Base-by-base conservation (phyloP, 2,329 filamentous ascomycete species). In the Ascosphaera acerosa region DNA sequence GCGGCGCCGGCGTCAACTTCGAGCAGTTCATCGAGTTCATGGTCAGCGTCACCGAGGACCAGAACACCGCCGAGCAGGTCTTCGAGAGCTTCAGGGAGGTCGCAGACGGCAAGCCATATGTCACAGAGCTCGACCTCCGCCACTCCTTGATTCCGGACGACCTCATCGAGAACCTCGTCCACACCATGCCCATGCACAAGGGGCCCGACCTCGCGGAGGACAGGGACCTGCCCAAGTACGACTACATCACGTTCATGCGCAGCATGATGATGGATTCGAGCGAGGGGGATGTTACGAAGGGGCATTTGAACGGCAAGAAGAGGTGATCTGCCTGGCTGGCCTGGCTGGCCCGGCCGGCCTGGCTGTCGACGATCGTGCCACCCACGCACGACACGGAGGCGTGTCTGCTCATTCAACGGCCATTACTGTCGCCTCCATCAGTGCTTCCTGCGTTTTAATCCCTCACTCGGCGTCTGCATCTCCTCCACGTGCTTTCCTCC, bases 1-100 rank as follows among this genome's bases (percentile, higher is more conserved):
- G 75, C 72, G 50, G 51, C 33, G 48, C 50, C 10, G 67, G 75
- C 40, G 87, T 97, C 32, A 87, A 77, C 3, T 97, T 97, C 47
- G 87, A 97, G 57, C 84, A 94, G 53, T 97, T 97, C 48, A 97
- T 97, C 49, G 72, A 78, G 23, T 97, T 97, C 62, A 97, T 97
- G 87, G 87, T 97, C 30, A 80, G 90, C 42, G 87, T 92, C 31
- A 97, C 87, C 9, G 87, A 97, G 54, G 87, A 97, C 48, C 87
- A 97, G 55, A 92, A 97, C 51, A 92, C 82, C 3, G 87, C 87
- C 9, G 87, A 94, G 53, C 87, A 97, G 52, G 87, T 97, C 4
- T 94, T 87, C 59, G 84, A 97, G 55, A 89, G 76, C 39, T 97
- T 97, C 66, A 70, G 73, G 35, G 87, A 97, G 54, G 87, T 97